A percentile compares a stretch with the other conserved stretches of the same genome.
Conservation (phyloP, 257 asterid genomes). For the Primulina eburnea region DNA sequence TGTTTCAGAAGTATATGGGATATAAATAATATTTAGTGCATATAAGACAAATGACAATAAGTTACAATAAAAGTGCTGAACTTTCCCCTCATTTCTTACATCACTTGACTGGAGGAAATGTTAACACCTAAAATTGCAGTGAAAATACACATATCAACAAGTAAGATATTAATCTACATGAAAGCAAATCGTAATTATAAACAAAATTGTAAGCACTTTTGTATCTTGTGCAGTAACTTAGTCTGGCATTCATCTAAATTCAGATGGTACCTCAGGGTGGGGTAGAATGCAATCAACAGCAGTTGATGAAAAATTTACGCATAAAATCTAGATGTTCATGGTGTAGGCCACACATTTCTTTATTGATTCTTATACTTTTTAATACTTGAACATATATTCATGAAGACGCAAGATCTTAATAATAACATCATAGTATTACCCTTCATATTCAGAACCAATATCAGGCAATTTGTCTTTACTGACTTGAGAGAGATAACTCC, state of each 20-base stretch:
- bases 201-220: not conserved
- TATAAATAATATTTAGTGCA: not conserved
- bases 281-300: not conserved
- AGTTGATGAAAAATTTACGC: not conserved
- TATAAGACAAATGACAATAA: constrained; percentile 3
- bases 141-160: constrained; percentile 7
- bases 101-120: constrained; percentile 12
- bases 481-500: constrained; percentile 99
- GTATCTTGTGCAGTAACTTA: constrained; percentile 12
- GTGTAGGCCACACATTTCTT: too few species aligned
- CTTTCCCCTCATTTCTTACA: constrained; percentile 10
- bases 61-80: not conserved
- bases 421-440: constrained; percentile 37
- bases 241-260: not conserved
- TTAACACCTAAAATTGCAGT: constrained; percentile 9
- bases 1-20: constrained; percentile 7
- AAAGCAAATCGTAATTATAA: constrained; percentile 13
- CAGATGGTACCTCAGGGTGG: constrained; percentile 7
- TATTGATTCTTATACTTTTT: not conserved
- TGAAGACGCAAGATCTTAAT: not conserved
- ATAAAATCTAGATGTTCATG: not conserved
- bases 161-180: constrained; percentile 6
- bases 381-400: not conserved
- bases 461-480: constrained; percentile 96
- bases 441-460: constrained; percentile 95